Conservation (phyloP, 805 yeast genomes). For the Candida endomychidarum region DNA sequence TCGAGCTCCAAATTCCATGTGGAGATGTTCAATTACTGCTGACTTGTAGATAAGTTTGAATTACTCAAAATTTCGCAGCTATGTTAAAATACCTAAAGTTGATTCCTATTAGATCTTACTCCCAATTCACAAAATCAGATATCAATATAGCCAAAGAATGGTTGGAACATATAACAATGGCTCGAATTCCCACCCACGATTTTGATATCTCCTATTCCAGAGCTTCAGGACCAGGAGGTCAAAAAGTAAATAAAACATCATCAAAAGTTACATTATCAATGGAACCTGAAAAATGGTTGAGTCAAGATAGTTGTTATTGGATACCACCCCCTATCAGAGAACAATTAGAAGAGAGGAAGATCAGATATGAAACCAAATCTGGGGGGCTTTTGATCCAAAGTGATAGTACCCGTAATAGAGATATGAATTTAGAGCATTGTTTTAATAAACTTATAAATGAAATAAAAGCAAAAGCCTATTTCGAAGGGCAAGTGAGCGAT, state of each 20-base stretch:
- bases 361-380: conserved; percentile 54
- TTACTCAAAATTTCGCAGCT: background rate
- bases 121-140: conserved; percentile 21
- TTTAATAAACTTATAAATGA: conserved; percentile 56
- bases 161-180: conserved; percentile 34
- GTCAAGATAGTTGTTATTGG: conserved; percentile 48
- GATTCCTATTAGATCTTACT: too few relatives aligned
- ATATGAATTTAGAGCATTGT: conserved; percentile 57
- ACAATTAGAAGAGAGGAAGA: conserved; percentile 39
- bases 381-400: conserved; percentile 61
- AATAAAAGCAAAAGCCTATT: conserved; percentile 45
- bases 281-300: conserved; percentile 42
- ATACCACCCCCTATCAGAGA: conserved; percentile 52
- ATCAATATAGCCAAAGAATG: conserved; percentile 40
- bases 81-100: conserved; percentile 1
- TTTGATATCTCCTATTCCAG: conserved; percentile 52
- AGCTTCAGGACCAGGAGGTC: conserved; percentile 87
- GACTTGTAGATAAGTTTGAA: too few relatives aligned
- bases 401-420: conserved; percentile 59
- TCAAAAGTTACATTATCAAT: conserved; percentile 65
- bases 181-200: conserved; percentile 41
- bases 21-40: too few relatives aligned
- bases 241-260: conserved; percentile 73
- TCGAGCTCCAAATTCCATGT: too few relatives aligned
- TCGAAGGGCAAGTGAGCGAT: conserved; percentile 48